Percentiles rank a stretch among this genome's conserved stretches.
phyloP scores from a whole-genome alignment of 495 filamentous ascomycete species.

The Aspergillus taichungensis region DNA sequence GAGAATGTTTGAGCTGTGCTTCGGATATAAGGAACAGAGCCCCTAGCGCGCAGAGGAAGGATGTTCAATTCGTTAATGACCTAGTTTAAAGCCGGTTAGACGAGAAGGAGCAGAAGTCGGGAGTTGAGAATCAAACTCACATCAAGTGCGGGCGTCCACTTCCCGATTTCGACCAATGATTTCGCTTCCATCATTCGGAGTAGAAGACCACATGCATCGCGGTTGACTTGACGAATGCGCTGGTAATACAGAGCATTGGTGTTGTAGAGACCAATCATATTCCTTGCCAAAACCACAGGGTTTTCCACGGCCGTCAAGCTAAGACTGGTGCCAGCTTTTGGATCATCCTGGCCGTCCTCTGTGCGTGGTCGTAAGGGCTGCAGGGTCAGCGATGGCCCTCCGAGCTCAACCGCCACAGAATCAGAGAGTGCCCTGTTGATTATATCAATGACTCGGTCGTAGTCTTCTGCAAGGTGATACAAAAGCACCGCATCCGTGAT shows the following conservation, averaged over 20 bases:
- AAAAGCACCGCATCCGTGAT: slow-evolving; percentile 87
- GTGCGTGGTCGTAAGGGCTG: slow-evolving; percentile 65
- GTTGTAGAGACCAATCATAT: slow-evolving; percentile 76
- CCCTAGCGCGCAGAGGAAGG: slow-evolving; percentile 62
- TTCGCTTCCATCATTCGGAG: slow-evolving; percentile 74
- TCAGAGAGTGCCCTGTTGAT: slow-evolving; percentile 88
- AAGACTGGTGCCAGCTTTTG: slow-evolving; percentile 49
- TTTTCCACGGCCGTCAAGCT: slow-evolving; percentile 83
- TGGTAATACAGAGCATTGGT: slow-evolving; percentile 62
- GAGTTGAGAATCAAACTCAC: slow-evolving; percentile 45
- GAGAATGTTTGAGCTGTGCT: slow-evolving; percentile 67
- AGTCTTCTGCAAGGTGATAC: slow-evolving; percentile 90
- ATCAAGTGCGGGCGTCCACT: slow-evolving; percentile 73
- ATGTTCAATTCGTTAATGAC: slow-evolving; percentile 63
- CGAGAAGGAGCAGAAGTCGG: not conserved
- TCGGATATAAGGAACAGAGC: slow-evolving; percentile 66
- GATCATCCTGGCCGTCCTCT: slow-evolving; percentile 17
- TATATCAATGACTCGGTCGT: slow-evolving; percentile 80
- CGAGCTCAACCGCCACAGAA: slow-evolving; percentile 71
- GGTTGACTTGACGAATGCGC: slow-evolving; percentile 56
- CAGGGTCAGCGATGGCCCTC: slow-evolving; percentile 62
- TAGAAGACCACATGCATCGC: slow-evolving; percentile 61
- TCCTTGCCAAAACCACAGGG: slow-evolving; percentile 64
- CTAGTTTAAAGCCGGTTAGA: slow-evolving; percentile 34
- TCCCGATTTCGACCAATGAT: slow-evolving; percentile 52